Conservation (phyloP, 805 yeast genomes). For the Tetrapisispora nanseiensis region DNA sequence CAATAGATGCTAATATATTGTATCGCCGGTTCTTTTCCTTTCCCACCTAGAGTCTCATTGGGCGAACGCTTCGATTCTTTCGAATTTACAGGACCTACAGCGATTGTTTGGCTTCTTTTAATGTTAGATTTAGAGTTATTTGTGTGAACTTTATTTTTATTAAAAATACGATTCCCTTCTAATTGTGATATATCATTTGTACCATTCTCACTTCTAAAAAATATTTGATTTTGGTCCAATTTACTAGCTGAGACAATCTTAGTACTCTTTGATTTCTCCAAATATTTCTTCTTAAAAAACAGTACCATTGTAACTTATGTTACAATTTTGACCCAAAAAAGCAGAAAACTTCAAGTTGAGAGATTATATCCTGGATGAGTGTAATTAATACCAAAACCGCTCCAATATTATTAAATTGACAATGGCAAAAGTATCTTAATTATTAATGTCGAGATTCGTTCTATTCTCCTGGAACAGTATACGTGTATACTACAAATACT, state of each 20-base stretch:
- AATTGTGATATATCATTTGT: not conserved
- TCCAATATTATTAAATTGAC: no score
- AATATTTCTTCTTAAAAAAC: not conserved
- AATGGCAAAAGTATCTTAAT: no score
- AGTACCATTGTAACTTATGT: not conserved
- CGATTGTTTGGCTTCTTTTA: conserved; percentile 1
- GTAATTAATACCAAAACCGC: no score
- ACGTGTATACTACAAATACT: no score
- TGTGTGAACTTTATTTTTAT: not conserved
- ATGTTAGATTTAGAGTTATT: not conserved
- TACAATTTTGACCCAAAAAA: no score
- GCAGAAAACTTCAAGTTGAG: no score
- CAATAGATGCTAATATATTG: conserved; percentile 19
- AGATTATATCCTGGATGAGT: no score
- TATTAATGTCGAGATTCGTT: no score
- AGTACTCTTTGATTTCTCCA: not conserved
- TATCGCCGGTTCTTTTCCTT: not conserved
- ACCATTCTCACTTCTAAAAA: not conserved
- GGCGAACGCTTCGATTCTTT: no score
- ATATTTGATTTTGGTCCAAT: not conserved
- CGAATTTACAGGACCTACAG: not conserved
- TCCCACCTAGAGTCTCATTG: not conserved
- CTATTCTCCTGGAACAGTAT: no score
- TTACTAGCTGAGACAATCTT: conserved; percentile 1
- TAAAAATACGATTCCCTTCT: not conserved